Percentiles rank a stretch among this genome's conserved stretches.
phyloP scores from a whole-genome alignment of 2,329 filamentous ascomycete species.

The Fonsecaea pugnacius region DNA sequence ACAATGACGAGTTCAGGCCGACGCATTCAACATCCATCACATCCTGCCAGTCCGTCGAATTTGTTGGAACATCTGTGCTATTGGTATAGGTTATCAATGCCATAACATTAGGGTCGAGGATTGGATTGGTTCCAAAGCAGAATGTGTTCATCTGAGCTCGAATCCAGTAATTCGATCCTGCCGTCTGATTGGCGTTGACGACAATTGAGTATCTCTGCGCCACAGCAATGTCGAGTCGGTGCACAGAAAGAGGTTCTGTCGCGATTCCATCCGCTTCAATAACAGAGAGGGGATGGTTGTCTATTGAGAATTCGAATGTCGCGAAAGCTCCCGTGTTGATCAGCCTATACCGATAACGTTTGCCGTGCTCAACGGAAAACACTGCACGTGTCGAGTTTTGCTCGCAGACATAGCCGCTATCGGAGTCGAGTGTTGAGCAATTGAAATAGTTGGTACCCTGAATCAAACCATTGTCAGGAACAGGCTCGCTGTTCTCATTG shows the following conservation, averaged over 20 bases:
- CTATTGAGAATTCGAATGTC: slow-evolving; percentile 54
- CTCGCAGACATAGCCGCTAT: slow-evolving; percentile 18
- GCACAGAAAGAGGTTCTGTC: slow-evolving; percentile 52
- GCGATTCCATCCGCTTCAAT: slow-evolving; percentile 45
- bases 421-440: slow-evolving; percentile 41
- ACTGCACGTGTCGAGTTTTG: slow-evolving; percentile 21
- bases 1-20: slow-evolving; percentile 17
- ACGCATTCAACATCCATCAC: slow-evolving; percentile 14
- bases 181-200: slow-evolving; percentile 20
- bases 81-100: slow-evolving; percentile 16
- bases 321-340: slow-evolving; percentile 77
- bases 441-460: slow-evolving; percentile 63
- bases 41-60: slow-evolving; percentile 16
- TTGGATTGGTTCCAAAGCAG: slow-evolving; percentile 20
- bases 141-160: slow-evolving; percentile 42
- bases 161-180: slow-evolving; percentile 32
- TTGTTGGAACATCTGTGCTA: slow-evolving; percentile 6
- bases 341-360: slow-evolving; percentile 73
- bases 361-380: slow-evolving; percentile 62
- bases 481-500: slow-evolving; percentile 65
- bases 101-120: slow-evolving; percentile 11
- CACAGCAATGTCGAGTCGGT: slow-evolving; percentile 66
- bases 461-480: slow-evolving; percentile 67
- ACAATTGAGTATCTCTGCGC: slow-evolving; percentile 60
- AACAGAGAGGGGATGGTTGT: slow-evolving; percentile 36